Evolutionary conservation across 805 yeast species (phyloP), one percentile per base, ranked within the genome.

Genomic region (Tetrapisispora nanseiensis): DNA sequence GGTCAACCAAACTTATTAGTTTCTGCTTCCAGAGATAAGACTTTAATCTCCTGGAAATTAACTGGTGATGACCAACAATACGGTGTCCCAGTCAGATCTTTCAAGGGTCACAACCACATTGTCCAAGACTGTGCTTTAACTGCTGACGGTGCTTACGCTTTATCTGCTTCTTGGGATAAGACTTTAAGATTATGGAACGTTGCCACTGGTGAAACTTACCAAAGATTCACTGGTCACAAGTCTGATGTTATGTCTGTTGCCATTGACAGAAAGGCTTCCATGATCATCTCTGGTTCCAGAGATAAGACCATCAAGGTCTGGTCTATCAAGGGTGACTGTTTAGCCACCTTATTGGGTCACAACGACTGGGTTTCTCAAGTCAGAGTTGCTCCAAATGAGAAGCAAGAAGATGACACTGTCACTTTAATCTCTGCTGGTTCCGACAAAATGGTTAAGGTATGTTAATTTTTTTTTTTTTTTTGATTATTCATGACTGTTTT

Each of bases 121-220:
- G 95, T 92, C 59, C 89, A 87, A 75, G 98, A 92, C 69, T 90
- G 87, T 69, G 85, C 92, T 68, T 83, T 92, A 74, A 86, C 97
- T 55, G 87, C 94, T 67, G 98, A 92, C 69, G 97, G 97, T 71
- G 80, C 82, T 66, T 90, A 80, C 78, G 97, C 97, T 66, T 76
- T 92, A 70, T 92, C 98, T 54, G 96, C 95, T 65, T 92, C 98
- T 63, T 92, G 99, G 99, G 98, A 92, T 73, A 86, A 84, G 78
- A 89, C 98, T 67, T 78, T 94, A 70, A 90, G 97, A 80, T 82
- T 92, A 67, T 92, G 99, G 99, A 87, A 86, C 71, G 78, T 92
- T 63, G 81, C 80, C 69, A 77, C 89, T 62, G 99, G 97, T 77
- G 86, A 80, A 72, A 80, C 87, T 66, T 76, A 87, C 70, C 79